Evolutionary conservation across 306 rosid genomes (phyloP), one percentile per base, ranked within the genome.

Genomic region (Macrotyloma uniflorum): DNA sequence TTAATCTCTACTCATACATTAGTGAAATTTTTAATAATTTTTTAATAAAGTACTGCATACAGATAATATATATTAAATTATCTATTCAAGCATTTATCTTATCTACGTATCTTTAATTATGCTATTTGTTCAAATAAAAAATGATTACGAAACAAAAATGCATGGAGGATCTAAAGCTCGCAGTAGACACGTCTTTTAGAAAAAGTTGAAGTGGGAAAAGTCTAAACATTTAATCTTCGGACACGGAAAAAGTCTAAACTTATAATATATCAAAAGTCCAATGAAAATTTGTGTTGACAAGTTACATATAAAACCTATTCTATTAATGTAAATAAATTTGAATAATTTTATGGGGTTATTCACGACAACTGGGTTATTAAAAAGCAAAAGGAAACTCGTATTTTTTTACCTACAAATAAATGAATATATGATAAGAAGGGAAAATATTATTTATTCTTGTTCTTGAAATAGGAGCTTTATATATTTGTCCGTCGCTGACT

Each of bases 401-500:
- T 20, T 53, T 53, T n/a, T 42, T 38, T 16, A 5, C 43, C 4
- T n/a, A 11, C 10, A 19, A 46, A 46, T 18, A 8, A 55, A 26
- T 64, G 43, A 40, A 2, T 0, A 72, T n/a, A 46, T 15, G 49
- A 30, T 47, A 19, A 45, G 22, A 67, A 12, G 0, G 1, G 16
- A 42, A 40, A 42, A 14, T 1, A 53, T 9, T 38, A 5, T 8
- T 8, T 38, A 26, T 47, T 38, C 22, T 54, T 35, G 33, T 47
- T 53, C 69, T 18, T 20, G 35, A 82, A 84, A 67, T 15, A 19
- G 70, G 53, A 35, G 51, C 43, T 15, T 13, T 74, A 5, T 22
- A 26, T 74, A 33, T 43, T 64, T 45, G 74, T 24, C 32, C 24
- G 18, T 70, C 73, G 64, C 45, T 70, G 28, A 5, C 76, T 72